Evolutionary conservation across 441 rosid species (phyloP), one percentile per base, ranked within the genome.

Genomic region (Populus hybrid): DNA sequence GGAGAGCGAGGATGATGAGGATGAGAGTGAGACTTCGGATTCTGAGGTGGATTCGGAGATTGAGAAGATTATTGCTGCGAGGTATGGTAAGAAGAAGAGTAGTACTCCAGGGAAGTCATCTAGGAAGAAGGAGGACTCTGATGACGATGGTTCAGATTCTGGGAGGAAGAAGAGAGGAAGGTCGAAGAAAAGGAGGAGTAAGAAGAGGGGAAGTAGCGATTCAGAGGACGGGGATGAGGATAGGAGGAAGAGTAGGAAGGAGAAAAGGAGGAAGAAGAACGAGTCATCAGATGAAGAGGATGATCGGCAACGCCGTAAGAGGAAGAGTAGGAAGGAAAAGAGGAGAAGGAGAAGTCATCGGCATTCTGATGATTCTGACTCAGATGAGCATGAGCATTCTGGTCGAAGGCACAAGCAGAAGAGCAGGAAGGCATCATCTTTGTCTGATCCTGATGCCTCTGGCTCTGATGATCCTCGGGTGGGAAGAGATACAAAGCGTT

Each of bases 21-120:
- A 89, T 5, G 92, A 90, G 84, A 91, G 90, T 59, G 98, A 95
- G 74, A 86, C 83, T 77, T 87, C 94, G 0, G 97, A 93, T 80
- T 91, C 97, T 0, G 98, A 92, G 81, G 97, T 76, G 53, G 92
- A 94, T 86, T 85, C 94, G 0, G 97, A 92, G 83, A 94, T 95
- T 42, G 99, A 94, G 90, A 92, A 88, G 89, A 89, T 92, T 79
- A 87, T 95, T 75, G 98, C 98, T 66, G 84, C 84, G 78, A 84
- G 95, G 79, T 82, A 71, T 76, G 97, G 92, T 73, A 91, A 86
- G 88, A 91, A 89, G 85, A 81, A 71, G 76, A 35, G 72, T 50
- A 50, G 85, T 77, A 50, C 81, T 21, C 80, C 74, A 76, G 82
- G 74, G 81, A 87, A 79, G 80, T 80, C 75, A 3, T 84, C 82